Evolutionary conservation across 2,329 filamentous ascomycete genomes (phyloP), one percentile per base, ranked within the genome.

Genomic region (Diaporthe amygdali): DNA sequence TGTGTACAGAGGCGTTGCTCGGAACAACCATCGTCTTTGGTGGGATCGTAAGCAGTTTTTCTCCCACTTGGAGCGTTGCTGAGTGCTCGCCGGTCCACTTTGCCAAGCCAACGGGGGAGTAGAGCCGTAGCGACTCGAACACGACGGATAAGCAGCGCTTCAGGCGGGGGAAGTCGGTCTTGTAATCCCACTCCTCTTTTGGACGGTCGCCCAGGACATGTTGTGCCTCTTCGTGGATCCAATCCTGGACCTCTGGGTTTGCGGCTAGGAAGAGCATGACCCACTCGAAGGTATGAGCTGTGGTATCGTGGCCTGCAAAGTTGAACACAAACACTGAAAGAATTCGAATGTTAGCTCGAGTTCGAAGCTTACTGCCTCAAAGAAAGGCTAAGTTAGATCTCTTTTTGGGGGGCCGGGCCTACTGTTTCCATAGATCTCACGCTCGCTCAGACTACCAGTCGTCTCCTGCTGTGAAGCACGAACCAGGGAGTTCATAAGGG

Each of bases 221-320:
- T 1, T 71, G 44, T 7, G 86, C 75, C 66, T 86, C 85, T 63
- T 85, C 80, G 0, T 78, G 75, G 0, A 86, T 56, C 84, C 84
- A 87, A 4, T 82, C 79, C 71, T 88, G 86, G 2, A 84, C 80
- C 4, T 82, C 76, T 0, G 82, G 84, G 49, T 85, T 73, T 0
- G 81, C 79, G 2, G 86, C 85, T 2, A 89, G 78, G 10, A 86
- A 82, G 8, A 82, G 75, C 1, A 85, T 75, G 0, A 81, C 77
- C 66, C 82, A 87, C 0, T 81, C 80, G 7, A 87, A 74, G 0
- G 82, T 82, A 34, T 85, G 82, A 0, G 86, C 84, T 0, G 85
- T 86, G 0, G 86, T 87, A 70, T 88, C 86, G 70, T 87, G 85
- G 0, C 86, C 86, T 0, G 86, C 86, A 63, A 88, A 79, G 59